Conservation (phyloP, 306 rosid genomes). For the Prosopis cineraria region DNA sequence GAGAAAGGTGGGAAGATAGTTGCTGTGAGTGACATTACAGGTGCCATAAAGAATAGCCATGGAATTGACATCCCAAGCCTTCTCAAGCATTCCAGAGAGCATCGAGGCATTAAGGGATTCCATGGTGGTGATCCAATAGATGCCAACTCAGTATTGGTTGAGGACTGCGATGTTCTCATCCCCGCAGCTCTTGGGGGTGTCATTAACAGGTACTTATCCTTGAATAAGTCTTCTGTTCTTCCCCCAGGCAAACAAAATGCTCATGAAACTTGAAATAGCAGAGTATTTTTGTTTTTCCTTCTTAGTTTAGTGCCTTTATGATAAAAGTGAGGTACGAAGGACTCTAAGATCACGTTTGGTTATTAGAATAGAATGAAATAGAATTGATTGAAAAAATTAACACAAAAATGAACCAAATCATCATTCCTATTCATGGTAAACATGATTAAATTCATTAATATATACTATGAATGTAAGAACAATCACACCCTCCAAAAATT, state of each 20-base stretch:
- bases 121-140: conserved; percentile 69
- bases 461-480: too few relatives aligned
- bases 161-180: conserved; percentile 83
- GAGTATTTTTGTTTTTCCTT: neutral
- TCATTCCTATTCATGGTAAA: too few relatives aligned
- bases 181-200: conserved; percentile 99
- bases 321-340: too few relatives aligned
- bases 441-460: too few relatives aligned
- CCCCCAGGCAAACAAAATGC: neutral
- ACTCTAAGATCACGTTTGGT: too few relatives aligned
- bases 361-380: too few relatives aligned
- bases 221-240: neutral
- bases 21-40: conserved; percentile 86
- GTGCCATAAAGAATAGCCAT: conserved; percentile 72
- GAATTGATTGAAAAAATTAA: too few relatives aligned
- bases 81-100: conserved; percentile 57
- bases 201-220: conserved; percentile 67
- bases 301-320: neutral
- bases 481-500: too few relatives aligned
- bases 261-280: neutral
- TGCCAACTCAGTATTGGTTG: conserved; percentile 61
- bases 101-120: conserved; percentile 73
- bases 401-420: too few relatives aligned
- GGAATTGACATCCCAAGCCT: conserved; percentile 82
- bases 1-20: conserved; percentile 88